These are phyloP conservation scores for Botryosphaeria dothidea DNA, from an alignment of 2,329 filamentous ascomycete genomes.

Conservation along the genomic window DNA sequence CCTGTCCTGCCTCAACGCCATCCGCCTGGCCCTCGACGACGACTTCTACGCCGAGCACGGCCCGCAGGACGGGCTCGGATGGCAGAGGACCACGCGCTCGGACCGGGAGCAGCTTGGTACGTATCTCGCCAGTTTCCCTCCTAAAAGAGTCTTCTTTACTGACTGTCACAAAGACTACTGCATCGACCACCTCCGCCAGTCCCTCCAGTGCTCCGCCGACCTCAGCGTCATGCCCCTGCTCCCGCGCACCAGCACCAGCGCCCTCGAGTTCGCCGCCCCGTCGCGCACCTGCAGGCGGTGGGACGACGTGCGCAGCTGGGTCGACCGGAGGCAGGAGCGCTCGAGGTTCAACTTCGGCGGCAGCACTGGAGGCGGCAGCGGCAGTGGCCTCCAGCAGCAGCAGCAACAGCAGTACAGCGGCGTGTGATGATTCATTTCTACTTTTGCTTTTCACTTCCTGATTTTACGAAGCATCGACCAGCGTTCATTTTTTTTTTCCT, in stretches of 20 bases:
- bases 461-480: too few relatives aligned
- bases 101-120: not conserved
- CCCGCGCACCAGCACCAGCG: not conserved
- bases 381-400: not conserved
- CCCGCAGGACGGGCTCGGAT: conserved; percentile 13
- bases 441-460: too few relatives aligned
- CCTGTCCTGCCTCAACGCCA: conserved; percentile 13
- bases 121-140: not conserved
- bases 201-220: conserved; percentile 17
- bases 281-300: conserved; percentile 14
- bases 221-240: conserved; percentile 14
- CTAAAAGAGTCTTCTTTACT: not conserved
- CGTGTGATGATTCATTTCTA: not conserved
- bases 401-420: not conserved
- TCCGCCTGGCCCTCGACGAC: conserved; percentile 10
- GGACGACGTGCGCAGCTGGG: conserved; percentile 16
- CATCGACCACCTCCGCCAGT: conserved; percentile 16
- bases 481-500: not conserved
- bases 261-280: not conserved
- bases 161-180: conserved; percentile 10
- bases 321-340: conserved; percentile 17
- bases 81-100: conserved; percentile 1
- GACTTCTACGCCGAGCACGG: conserved; percentile 15
- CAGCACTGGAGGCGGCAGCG: not conserved
- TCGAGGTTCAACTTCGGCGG: not conserved